phyloP scores from a whole-genome alignment of 768 basidiomycete species.

The Xanthoconium stramineum region DNA sequence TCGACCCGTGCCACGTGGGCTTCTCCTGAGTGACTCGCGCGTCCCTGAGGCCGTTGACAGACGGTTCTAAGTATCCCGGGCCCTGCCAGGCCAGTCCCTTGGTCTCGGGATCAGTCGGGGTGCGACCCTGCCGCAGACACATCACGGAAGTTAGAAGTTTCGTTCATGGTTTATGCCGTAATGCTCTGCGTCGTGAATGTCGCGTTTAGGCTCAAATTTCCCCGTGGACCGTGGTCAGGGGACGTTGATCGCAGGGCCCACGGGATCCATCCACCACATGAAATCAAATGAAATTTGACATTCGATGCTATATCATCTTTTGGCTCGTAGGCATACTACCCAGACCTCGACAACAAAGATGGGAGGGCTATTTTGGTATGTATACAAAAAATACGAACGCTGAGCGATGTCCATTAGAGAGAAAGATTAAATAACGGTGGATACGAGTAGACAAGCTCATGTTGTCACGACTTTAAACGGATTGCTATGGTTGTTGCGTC shows the following conservation, averaged over 20 bases:
- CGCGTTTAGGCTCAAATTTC: no score
- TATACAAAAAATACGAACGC: slow-evolving; percentile 2
- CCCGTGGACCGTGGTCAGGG: no score
- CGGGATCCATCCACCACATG: not conserved
- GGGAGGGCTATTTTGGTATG: not conserved
- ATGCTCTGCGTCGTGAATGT: no score
- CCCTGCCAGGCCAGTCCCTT: no score
- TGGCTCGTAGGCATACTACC: slow-evolving; percentile 4
- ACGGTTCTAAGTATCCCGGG: no score
- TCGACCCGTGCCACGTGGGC: no score
- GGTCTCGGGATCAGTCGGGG: no score
- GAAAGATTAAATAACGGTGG: not conserved
- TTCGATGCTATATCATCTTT: slow-evolving; percentile 1
- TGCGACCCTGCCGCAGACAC: no score
- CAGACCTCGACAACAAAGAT: not conserved
- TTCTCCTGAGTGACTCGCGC: no score
- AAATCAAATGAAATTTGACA: not conserved
- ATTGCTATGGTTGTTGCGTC: not conserved
- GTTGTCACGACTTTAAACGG: not conserved
- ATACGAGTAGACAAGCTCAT: not conserved
- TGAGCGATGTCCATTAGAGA: slow-evolving; percentile 8
- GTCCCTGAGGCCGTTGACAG: no score
- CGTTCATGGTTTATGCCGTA: no score
- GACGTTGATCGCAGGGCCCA: not conserved
- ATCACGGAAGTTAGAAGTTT: no score